Base-by-base conservation (phyloP, 2,329 filamentous ascomycete genomes). In the Colletotrichum cordylinicola region DNA sequence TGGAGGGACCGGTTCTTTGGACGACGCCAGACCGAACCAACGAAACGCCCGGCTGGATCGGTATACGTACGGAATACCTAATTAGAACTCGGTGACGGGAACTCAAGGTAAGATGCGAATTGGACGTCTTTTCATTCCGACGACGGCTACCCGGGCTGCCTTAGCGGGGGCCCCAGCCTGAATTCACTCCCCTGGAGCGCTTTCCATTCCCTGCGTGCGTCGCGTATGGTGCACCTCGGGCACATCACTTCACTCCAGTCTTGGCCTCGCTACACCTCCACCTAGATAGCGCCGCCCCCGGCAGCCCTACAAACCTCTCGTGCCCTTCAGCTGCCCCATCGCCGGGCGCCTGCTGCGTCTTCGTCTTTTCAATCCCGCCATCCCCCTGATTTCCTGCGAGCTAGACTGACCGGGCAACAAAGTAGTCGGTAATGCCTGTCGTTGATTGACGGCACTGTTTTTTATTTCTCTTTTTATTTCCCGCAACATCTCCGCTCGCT, bases 231-330 rank as follows among this genome's bases (percentile, higher is more conserved):
- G 43, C 43, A 52, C n/a, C 10, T 52, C 12, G 43, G 43, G 43
- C n/a, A 52, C 43, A 52, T 52, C 43, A 48, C 43, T 21, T 52
- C 43, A 15, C 8, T 55, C 27, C 27, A 55, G 37, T 67, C 72
- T 66, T 55, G 43, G 29, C 72, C 61, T 55, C 39, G 33, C 48
- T 37, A 21, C 68, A 71, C 52, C 37, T 67, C 61, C 72, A 70
- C 68, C 67, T 70, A 24, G 39, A 61, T 33, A 58, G 27, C 67
- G 37, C 68, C 21, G 48, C 56, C 71, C 61, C 69, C 27, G 15
- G 55, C 69, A 72, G 73, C 73, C 73, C 73, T 75, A 75, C 73
- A 75, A 60, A 61, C 39, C 56, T 52, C 4, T 27, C 43, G 33
- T 29, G 48, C 15, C 33, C 58, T 48, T 74, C 74, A 74, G 74